Base-by-base conservation (phyloP, 495 filamentous ascomycete species). In the Penicillium tannophilum region DNA sequence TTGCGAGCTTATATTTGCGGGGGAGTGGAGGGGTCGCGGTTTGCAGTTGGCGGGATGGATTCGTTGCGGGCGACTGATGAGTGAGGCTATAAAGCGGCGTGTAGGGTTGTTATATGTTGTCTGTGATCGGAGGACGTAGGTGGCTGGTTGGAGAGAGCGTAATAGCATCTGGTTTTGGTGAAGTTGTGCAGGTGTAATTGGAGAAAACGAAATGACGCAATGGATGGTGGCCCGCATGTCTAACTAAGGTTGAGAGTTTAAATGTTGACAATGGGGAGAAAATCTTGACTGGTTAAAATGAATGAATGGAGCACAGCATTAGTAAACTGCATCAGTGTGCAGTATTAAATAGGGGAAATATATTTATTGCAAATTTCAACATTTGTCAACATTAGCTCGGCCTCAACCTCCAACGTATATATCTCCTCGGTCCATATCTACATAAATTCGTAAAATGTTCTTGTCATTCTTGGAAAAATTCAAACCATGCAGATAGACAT, bases 181-280 rank as follows among this genome's bases (percentile, higher is more conserved):
- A 60, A 56, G 45, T 31, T 45, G 51, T 60, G 61, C 56, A 62
- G 62, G 33, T 36, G 39, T 41, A 17, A 41, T 41, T 41, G 19
- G 17, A n/a, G 17, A 41, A 41, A 58, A 64, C 65, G 70, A 64
- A 72, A 77, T 77, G 74, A 77, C 74, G 74, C 74, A 77, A 77
- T 77, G 70, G 44, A 65, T 61, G 30, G 43, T 44, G 7, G 35
- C 33, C 33, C 55, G 47, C 28, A 47, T 47, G 10, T 12, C 12
- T 12, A 9, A 11, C 33, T 11, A 14, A 36, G 12, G 2, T 36
- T 36, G 33, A 9, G 33, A 36, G 28, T 7, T 4, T 28, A 7
- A 7, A 28, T 28, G 6, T 28, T 28, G 28, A 28, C 28, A 7
- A 28, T 7, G 6, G 28, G 9, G 33, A 36, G 9, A 36, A 36